Base-by-base conservation (phyloP, 345 rosid genomes). In the Lumnitzera racemosa region DNA sequence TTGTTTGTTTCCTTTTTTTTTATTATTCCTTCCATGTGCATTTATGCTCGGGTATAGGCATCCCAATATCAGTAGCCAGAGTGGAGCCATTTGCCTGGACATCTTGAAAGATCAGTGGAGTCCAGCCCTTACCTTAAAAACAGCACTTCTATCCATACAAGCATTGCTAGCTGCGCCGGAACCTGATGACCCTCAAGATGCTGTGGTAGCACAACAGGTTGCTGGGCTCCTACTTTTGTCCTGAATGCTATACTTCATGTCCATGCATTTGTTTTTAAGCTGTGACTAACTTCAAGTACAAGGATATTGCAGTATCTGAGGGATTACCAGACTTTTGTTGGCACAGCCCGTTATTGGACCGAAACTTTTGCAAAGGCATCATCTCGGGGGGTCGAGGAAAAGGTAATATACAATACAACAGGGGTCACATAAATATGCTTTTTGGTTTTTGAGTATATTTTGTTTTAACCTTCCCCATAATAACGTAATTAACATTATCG, bases 101-200 rank as follows among this genome's bases (percentile, higher is more conserved):
- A 76, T 95, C 73, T 75, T 95, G 83, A 90, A 90, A 77, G 99
- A 90, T 60, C 99, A 95, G 49, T 95, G 99, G 99, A 95, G 99
- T 78, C 99, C 99, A 5, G 99, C 99, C 51, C 90, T 95, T 58
- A 95, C 99, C 56, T 63, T 95, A 63, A 95, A 95, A 83, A 95
- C 99, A 4, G 97, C 99, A 16, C 96, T 95, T 65, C 92, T 90
- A 64, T 95, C 99, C 47, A 61, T 95, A 63, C 97, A 95, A 76
- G 99, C 99, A 43, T 74, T 95, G 52, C 85, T 95, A 16, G 88
- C 99, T 66, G 83, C 97, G 49, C 97, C 99, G 49, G 84, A 87
- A 70, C 96, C 99, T 13, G 90, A 85, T 70, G 99, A 90, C 58
- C 99, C 99, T 69, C 97, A 95, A 77, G 99, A 95, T 80, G 99